Conservation (phyloP, 805 yeast genomes). For the Saturnispora silvae region DNA sequence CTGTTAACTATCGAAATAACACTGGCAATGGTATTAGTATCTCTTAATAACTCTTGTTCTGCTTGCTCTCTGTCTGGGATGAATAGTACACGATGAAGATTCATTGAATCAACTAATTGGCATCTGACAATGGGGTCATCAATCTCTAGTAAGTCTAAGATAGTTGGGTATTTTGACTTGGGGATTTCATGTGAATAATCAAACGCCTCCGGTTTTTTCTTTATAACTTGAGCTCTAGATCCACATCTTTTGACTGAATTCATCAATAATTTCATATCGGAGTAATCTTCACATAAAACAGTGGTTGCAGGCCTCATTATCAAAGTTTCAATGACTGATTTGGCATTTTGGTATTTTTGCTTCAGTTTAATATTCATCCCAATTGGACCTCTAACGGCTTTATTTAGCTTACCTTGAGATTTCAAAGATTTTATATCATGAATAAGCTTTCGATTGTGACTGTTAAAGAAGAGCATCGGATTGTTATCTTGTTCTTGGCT, state of each 20-base stretch:
- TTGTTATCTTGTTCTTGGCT: constrained; percentile 9
- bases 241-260: background rate
- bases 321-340: constrained; percentile 45
- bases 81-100: constrained; percentile 49
- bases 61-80: constrained; percentile 43
- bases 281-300: constrained; percentile 53
- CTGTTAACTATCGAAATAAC: constrained; percentile 20
- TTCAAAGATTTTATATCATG: constrained; percentile 26
- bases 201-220: constrained; percentile 48
- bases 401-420: constrained; percentile 28
- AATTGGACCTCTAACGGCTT: constrained; percentile 69
- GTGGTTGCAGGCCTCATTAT: constrained; percentile 43
- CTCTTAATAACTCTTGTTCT: constrained; percentile 30
- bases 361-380: constrained; percentile 54
- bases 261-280: constrained; percentile 4
- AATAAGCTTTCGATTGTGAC: constrained; percentile 31
- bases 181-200: constrained; percentile 40
- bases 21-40: constrained; percentile 18
- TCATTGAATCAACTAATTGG: constrained; percentile 51
- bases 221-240: constrained; percentile 30
- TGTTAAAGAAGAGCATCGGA: constrained; percentile 40
- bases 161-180: constrained; percentile 29
- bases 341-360: constrained; percentile 44
- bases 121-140: constrained; percentile 44
- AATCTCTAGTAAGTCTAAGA: constrained; percentile 53